Evolutionary conservation across 345 rosid genomes (phyloP).

Genomic region (Salix arbutifolia): DNA sequence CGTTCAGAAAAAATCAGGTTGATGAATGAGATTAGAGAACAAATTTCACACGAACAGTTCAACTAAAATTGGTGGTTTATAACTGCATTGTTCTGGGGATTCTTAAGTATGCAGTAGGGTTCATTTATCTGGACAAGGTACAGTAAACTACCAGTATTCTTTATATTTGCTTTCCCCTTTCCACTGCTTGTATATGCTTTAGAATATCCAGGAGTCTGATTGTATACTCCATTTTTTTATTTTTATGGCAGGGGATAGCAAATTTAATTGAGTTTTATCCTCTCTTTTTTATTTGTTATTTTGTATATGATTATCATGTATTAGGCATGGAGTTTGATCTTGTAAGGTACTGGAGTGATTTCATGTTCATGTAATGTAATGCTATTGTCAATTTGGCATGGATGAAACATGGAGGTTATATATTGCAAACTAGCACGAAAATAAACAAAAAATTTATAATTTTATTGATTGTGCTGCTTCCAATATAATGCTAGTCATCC

Average conservation of each 20-base stretch:
- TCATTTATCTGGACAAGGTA: not conserved
- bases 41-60: not conserved
- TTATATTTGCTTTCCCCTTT: not conserved
- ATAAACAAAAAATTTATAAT: too few species aligned
- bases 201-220: not conserved
- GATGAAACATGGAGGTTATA: not conserved
- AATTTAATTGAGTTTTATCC: not conserved
- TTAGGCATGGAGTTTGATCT: not conserved
- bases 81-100: not conserved
- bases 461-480: too few species aligned
- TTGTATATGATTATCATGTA: not conserved
- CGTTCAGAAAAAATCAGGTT: not conserved
- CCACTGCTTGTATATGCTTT: not conserved
- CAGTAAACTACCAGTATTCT: not conserved
- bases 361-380: not conserved
- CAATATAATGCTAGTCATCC: too few species aligned
- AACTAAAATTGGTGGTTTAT: not conserved
- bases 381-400: not conserved
- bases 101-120: not conserved
- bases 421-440: too few species aligned
- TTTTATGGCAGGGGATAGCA: not conserved
- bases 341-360: not conserved
- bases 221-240: not conserved
- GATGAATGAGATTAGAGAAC: not conserved
- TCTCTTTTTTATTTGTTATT: not conserved